Evolutionary conservation across 345 rosid species (phyloP).

Genomic region (Aquilaria yunnanensis): DNA sequence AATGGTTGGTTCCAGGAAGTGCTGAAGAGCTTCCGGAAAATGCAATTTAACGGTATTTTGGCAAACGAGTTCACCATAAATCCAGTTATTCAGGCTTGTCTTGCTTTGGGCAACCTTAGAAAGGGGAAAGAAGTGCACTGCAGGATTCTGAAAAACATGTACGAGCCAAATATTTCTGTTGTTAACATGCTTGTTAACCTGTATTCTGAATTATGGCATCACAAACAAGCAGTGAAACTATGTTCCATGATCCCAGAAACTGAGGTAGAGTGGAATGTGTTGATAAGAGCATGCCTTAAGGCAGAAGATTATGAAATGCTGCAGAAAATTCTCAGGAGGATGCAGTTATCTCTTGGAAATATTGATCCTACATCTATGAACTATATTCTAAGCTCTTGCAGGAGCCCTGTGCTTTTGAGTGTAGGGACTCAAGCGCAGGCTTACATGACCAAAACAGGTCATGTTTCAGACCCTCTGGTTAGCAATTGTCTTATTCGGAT

Average conservation of each 20-base stretch:
- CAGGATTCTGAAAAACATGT: conserved; percentile 24
- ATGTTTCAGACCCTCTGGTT: conserved; percentile 16
- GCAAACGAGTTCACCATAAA: conserved; percentile 27
- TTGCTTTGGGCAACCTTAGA: conserved; percentile 19
- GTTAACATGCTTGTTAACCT: conserved; percentile 21
- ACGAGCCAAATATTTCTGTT: conserved; percentile 18
- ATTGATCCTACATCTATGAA: conserved; percentile 13
- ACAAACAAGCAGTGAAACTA: conserved; percentile 18
- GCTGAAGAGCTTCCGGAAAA: conserved; percentile 16
- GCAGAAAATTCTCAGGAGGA: conserved; percentile 18
- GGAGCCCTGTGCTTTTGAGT: conserved; percentile 13
- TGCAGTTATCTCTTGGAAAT: conserved; percentile 15
- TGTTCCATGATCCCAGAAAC: conserved; percentile 16
- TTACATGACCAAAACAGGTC: conserved; percentile 21
- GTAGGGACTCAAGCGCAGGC: conserved; percentile 24
- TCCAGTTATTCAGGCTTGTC: conserved; percentile 19
- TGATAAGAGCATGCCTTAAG: conserved; percentile 21
- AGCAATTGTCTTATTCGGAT: conserved; percentile 14
- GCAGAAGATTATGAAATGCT: conserved; percentile 18
- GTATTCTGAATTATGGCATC: conserved; percentile 16
- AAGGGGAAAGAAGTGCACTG: conserved; percentile 27
- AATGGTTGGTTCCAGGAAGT: conserved; percentile 17
- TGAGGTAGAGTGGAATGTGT: conserved; percentile 17
- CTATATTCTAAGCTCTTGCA: conserved; percentile 16
- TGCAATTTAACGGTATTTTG: conserved; percentile 21